A percentile compares a stretch with the other conserved stretches of the same genome.
Conservation (phyloP, 495 filamentous ascomycete species). For the Penicillium canariense region DNA sequence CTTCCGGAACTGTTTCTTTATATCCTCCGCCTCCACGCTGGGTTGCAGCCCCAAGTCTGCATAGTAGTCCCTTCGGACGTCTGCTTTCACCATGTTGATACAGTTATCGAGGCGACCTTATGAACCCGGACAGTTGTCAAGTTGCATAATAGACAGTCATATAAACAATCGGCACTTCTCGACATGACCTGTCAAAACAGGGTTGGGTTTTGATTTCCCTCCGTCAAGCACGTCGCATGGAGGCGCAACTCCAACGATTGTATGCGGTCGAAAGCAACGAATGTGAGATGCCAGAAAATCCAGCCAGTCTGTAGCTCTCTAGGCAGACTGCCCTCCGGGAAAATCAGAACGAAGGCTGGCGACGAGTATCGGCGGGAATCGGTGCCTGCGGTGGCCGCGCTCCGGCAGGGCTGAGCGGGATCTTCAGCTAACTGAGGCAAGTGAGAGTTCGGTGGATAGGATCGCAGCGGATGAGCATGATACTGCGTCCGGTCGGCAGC, state of each 20-base stretch:
- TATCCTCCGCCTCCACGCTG: slow-evolving; percentile 63
- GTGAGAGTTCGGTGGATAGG: neutral
- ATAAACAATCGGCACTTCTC: slow-evolving; percentile 8
- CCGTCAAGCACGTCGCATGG: neutral
- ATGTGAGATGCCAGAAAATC: neutral
- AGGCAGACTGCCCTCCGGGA: neutral
- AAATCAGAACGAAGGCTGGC: neutral
- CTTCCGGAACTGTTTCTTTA: slow-evolving; percentile 85
- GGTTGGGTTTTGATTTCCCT: neutral
- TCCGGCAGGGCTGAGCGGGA: slow-evolving; percentile 19
- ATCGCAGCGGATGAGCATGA: slow-evolving; percentile 5
- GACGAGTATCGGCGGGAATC: slow-evolving; percentile 16
- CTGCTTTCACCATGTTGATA: slow-evolving; percentile 69
- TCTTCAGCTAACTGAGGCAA: slow-evolving; percentile 11
- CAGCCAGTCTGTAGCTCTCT: neutral
- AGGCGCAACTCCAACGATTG: slow-evolving; percentile 2
- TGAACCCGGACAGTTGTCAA: slow-evolving; percentile 5
- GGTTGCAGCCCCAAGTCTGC: slow-evolving; percentile 70
- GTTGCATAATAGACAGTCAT: slow-evolving; percentile 20
- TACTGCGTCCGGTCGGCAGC: neutral
- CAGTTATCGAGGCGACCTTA: slow-evolving; percentile 6
- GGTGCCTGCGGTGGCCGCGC: slow-evolving; percentile 20
- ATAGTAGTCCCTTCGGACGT: slow-evolving; percentile 79
- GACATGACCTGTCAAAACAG: slow-evolving; percentile 19
- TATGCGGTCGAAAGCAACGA: neutral